Percentiles rank a stretch among this genome's conserved stretches.
phyloP scores from a whole-genome alignment of 306 rosid species.

The Sicyos edulis region DNA sequence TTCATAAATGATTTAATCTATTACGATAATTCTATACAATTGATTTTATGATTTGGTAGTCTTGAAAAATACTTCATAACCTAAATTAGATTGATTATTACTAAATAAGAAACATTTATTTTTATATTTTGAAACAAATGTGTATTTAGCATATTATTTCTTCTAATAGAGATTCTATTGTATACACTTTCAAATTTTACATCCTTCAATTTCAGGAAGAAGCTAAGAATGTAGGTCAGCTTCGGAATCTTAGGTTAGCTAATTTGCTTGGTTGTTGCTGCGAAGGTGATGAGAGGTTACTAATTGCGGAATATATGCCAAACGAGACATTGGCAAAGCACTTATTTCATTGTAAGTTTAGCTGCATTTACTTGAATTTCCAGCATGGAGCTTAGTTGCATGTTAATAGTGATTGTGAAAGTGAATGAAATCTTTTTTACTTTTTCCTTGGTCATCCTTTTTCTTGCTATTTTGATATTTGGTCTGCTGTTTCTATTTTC shows the following conservation, averaged over 20 bases:
- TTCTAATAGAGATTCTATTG: not conserved
- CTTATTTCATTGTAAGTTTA: slow-evolving; percentile 39
- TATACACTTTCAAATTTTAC: slow-evolving; percentile 9
- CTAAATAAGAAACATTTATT: not conserved
- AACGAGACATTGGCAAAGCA: too few relatives aligned
- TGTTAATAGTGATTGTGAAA: not conserved
- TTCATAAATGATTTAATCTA: not conserved
- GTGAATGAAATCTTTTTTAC: not conserved
- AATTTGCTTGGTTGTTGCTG: too few relatives aligned
- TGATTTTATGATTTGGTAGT: not conserved
- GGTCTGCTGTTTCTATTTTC: not conserved
- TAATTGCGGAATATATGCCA: too few relatives aligned
- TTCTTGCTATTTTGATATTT: not conserved
- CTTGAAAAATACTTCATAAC: not conserved
- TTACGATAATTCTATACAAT: not conserved
- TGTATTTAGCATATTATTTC: not conserved
- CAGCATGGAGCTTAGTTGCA: slow-evolving; percentile 6
- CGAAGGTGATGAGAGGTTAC: too few relatives aligned
- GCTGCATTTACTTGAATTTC: not conserved
- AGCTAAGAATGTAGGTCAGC: too few relatives aligned
- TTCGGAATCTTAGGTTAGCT: too few relatives aligned
- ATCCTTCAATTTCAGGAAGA: too few relatives aligned
- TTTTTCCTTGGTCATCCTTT: not conserved
- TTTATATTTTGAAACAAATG: not conserved
- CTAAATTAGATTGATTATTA: not conserved